Conservation (phyloP, 768 basidiomycete species). For the Russula lepida region DNA sequence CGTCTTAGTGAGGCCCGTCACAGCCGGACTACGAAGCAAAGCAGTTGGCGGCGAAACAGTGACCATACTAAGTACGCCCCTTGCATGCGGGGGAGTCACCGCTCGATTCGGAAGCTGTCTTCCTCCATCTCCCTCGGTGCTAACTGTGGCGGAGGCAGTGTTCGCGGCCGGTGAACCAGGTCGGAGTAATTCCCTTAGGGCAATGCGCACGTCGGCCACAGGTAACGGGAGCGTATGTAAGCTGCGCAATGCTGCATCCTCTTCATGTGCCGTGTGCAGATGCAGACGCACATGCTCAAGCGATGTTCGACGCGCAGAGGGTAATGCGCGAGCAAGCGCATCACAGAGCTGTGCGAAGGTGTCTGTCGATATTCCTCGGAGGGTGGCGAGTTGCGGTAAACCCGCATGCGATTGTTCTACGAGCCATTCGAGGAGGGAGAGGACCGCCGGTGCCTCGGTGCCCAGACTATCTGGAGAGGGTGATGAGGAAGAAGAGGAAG, state of each 20-base stretch:
- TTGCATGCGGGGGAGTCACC: conserved; percentile 28
- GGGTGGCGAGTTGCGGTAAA: conserved; percentile 36
- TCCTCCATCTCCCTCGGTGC: neutral
- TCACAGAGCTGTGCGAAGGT: conserved; percentile 42
- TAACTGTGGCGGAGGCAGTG: neutral
- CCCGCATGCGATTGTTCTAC: conserved; percentile 29
- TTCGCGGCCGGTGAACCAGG: neutral
- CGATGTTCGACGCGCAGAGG: conserved; percentile 25
- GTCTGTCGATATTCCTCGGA: conserved; percentile 42
- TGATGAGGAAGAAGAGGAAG: conserved; percentile 7
- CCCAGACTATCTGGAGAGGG: conserved; percentile 19
- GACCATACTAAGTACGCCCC: conserved; percentile 54
- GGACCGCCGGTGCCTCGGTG: conserved; percentile 29
- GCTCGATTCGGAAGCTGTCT: conserved; percentile 27
- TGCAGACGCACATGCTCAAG: conserved; percentile 30
- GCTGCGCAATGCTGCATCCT: conserved; percentile 10
- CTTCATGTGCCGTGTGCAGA: conserved; percentile 24
- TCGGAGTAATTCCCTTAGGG: neutral
- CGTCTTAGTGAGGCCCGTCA: conserved; percentile 74
- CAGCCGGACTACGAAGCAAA: conserved; percentile 59
- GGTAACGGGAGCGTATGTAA: neutral
- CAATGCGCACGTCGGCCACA: neutral
- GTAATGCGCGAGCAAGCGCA: conserved; percentile 27
- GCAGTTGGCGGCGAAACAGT: conserved; percentile 64
- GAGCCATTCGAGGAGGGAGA: conserved; percentile 52